Conservation (phyloP, 106 monocot species). For the Iris macrosiphon region DNA sequence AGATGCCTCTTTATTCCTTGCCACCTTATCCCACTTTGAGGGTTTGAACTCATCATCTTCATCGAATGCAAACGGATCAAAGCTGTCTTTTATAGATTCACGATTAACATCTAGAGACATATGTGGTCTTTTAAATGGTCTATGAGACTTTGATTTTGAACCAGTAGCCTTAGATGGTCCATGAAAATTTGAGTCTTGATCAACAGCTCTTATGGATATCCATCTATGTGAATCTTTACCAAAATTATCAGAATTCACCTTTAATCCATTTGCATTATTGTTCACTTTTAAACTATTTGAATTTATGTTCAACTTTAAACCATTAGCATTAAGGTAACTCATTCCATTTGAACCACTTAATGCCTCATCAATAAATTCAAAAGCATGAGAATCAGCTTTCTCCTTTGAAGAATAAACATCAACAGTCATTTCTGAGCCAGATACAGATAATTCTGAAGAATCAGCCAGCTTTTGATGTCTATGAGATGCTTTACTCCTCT, state of each 20-base stretch:
- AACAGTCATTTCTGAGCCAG: constrained; percentile 17
- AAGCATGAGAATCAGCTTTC: constrained; percentile 14
- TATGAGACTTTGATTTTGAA: constrained; percentile 18
- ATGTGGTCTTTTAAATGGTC: constrained; percentile 38
- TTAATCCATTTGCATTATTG: constrained; percentile 24
- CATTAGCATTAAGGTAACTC: constrained; percentile 18
- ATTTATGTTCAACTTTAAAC: constrained; percentile 31
- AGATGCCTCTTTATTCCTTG: constrained; percentile 36
- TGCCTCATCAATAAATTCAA: constrained; percentile 18
- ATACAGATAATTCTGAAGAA: constrained; percentile 26
- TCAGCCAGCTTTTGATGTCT: constrained; percentile 33
- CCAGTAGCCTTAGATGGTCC: too few relatives aligned
- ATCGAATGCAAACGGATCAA: constrained; percentile 91
- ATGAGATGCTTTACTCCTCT: constrained; percentile 16
- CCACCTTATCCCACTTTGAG: constrained; percentile 69
- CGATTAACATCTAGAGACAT: constrained; percentile 20
- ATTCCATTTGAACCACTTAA: constrained; percentile 24
- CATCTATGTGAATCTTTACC: constrained; percentile 34
- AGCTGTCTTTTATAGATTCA: constrained; percentile 7
- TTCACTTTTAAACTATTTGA: constrained; percentile 26
- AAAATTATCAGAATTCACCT: constrained; percentile 23
- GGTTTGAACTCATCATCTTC: constrained; percentile 59
- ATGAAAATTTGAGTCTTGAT: too few relatives aligned
- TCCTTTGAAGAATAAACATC: constrained; percentile 8
- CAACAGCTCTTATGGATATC: constrained; percentile 63